A percentile compares a stretch with the other conserved stretches of the same genome.
Evolutionary conservation across 1,284 basidiomycete species (phyloP).

Genomic region (Sporisorium sorghi): DNA sequence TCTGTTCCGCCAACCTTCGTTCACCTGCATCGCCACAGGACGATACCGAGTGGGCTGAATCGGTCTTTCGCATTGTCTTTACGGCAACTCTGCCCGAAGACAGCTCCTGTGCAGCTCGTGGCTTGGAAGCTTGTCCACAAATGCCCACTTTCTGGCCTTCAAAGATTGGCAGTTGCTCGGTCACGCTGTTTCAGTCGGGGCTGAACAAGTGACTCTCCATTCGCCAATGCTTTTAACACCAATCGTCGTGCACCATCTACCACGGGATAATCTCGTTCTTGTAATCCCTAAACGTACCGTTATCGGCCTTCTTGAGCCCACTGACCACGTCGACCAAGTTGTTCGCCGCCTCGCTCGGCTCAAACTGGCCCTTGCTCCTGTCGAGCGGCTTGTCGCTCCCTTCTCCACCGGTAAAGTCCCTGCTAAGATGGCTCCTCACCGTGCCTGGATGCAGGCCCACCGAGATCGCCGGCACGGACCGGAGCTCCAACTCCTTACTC

Average conservation of each 20-base stretch:
- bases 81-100: neutral
- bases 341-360: slow-evolving; percentile 75
- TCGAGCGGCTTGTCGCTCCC: slow-evolving; percentile 54
- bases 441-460: slow-evolving; percentile 69
- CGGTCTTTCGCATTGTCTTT: neutral
- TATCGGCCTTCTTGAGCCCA: slow-evolving; percentile 71
- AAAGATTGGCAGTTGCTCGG: too few species aligned
- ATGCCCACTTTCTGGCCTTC: too few species aligned
- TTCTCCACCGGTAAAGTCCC: slow-evolving; percentile 67
- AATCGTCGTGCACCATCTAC: slow-evolving; percentile 63
- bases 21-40: neutral
- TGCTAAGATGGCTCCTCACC: slow-evolving; percentile 74
- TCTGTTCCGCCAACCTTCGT: neutral
- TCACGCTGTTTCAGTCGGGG: too few species aligned
- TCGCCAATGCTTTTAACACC: too few species aligned
- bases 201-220: neutral
- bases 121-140: too few species aligned
- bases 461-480: slow-evolving; percentile 74
- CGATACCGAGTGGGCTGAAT: neutral
- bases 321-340: slow-evolving; percentile 75
- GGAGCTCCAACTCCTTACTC: slow-evolving; percentile 75
- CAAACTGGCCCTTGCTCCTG: slow-evolving; percentile 72
- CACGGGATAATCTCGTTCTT: slow-evolving; percentile 74
- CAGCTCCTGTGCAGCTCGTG: too few species aligned
- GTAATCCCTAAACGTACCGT: slow-evolving; percentile 80